phyloP scores from a whole-genome alignment of 73 alveolate genomes.

The Paraurostyla sp. region DNA sequence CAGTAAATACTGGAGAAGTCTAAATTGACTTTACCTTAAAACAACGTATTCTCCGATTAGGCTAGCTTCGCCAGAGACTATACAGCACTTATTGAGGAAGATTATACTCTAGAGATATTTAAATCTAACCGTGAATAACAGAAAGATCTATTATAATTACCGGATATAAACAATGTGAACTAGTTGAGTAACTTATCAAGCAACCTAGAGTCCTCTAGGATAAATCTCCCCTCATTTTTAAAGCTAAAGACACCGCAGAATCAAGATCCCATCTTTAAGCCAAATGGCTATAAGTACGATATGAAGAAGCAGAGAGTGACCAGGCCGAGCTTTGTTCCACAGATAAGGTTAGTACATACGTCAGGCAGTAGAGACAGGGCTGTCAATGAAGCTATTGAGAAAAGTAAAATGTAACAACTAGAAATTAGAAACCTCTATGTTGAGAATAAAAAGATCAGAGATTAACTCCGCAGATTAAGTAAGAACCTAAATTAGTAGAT shows the following conservation, averaged over 20 bases:
- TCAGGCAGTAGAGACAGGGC: not conserved
- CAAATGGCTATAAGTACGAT: not conserved
- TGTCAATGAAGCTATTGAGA: too few relatives aligned
- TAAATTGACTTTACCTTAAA: not conserved
- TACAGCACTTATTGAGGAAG: too few relatives aligned
- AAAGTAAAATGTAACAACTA: not conserved
- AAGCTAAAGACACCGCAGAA: too few relatives aligned
- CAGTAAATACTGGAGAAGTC: too few relatives aligned
- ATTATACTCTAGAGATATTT: too few relatives aligned
- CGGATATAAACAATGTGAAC: not conserved
- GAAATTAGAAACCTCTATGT: slow-evolving; percentile 15
- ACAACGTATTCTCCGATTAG: not conserved
- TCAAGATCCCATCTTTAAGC: not conserved
- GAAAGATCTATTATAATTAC: not conserved
- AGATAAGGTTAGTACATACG: too few relatives aligned
- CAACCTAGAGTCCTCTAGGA: slow-evolving; percentile 19
- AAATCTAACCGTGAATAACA: too few relatives aligned
- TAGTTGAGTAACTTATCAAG: too few relatives aligned
- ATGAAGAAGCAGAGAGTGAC: not conserved
- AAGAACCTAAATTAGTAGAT: slow-evolving; percentile 26
- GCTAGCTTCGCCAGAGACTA: too few relatives aligned
- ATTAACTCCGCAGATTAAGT: not conserved
- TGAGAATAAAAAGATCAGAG: slow-evolving; percentile 14
- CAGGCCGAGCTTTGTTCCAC: slow-evolving; percentile 18
- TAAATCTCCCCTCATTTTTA: slow-evolving; percentile 35